Base-by-base conservation (phyloP, 164 flowering plant genomes). In the Kalanchoe fedtschenkoi region DNA sequence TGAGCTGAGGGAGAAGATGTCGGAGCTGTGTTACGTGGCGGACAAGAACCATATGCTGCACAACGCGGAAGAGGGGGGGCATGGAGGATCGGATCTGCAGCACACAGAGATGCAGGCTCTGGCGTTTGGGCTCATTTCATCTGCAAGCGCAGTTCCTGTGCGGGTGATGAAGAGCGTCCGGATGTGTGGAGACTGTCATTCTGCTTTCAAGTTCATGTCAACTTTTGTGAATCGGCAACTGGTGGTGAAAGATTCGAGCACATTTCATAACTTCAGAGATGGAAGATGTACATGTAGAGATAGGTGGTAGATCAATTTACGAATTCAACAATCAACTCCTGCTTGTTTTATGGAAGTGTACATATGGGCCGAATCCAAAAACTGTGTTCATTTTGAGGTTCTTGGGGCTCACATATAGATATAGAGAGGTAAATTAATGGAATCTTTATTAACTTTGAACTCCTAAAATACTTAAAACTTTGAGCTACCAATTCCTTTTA, bases 251-350 rank as follows among this genome's bases (percentile, higher is more conserved):
- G 79, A 76, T 41, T 34, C 74, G 17, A 68, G 70, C 64, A 66
- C 21, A 39, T 76, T 73, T 65, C 79, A 76, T 58, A 73, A 76
- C 60, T 76, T 76, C 62, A 70, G 30, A 14, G 61, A 70, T 68
- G 79, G 79, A 26, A 76, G 67, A 33, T 76, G 79, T 58, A 72
- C 74, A 59, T 76, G 79, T 64, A 68, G 65, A 61, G 74, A 68
- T 62, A 54, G 62, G 19, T 76, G 77, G 76, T 76, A 76, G 70
- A 44, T 34, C 39, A 41, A 64, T 8, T 22, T 39, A n/a, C 19
- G 10, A 32, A 46, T 63, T 56, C 26, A 60, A 14, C 13, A n/a
- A 33, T 17, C 22, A 32, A 16, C 19, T 16, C 14, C 19, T 46
- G 54, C 17, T 34, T 34, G 35, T 4, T 34, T 34, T 34, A 34